Conservation (phyloP, 345 rosid genomes). For the Pistacia vera region DNA sequence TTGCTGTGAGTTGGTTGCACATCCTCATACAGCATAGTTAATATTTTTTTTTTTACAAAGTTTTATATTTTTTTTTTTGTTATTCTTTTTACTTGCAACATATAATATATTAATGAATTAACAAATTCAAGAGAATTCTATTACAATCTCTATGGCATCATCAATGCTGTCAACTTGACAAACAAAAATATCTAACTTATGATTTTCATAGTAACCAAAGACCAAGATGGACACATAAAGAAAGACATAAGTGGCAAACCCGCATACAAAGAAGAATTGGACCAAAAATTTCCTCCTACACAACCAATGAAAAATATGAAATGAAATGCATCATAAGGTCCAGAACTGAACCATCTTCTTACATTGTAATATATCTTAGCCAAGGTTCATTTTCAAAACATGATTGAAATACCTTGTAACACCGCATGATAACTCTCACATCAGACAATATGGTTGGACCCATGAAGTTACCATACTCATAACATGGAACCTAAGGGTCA, state of each 20-base stretch:
- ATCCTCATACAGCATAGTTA: no score
- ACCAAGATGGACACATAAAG: neutral
- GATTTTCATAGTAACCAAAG: neutral
- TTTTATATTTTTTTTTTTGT: no score
- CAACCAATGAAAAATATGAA: slow-evolving; percentile 10
- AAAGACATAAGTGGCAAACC: slow-evolving; percentile 32
- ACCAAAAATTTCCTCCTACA: slow-evolving; percentile 57
- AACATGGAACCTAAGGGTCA: slow-evolving; percentile 52
- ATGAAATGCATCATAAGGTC: slow-evolving; percentile 3
- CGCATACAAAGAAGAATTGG: slow-evolving; percentile 63
- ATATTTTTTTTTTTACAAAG: no score
- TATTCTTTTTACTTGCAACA: no score
- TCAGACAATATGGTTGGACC: slow-evolving; percentile 64
- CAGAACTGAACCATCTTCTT: neutral
- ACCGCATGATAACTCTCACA: slow-evolving; percentile 57
- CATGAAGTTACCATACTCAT: slow-evolving; percentile 60
- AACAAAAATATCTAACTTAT: slow-evolving; percentile 1
- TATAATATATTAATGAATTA: no score
- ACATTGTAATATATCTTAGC: neutral
- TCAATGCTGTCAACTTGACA: slow-evolving; percentile 50
- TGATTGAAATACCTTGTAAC: slow-evolving; percentile 50
- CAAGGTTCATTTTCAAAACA: slow-evolving; percentile 1
- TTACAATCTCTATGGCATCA: slow-evolving; percentile 57
- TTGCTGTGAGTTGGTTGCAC: no score
- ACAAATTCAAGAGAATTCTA: neutral